Percentiles rank a stretch among this genome's conserved stretches.
Evolutionary conservation across 768 basidiomycete genomes (phyloP).

Genomic region (Fomitopsis serialis): DNA sequence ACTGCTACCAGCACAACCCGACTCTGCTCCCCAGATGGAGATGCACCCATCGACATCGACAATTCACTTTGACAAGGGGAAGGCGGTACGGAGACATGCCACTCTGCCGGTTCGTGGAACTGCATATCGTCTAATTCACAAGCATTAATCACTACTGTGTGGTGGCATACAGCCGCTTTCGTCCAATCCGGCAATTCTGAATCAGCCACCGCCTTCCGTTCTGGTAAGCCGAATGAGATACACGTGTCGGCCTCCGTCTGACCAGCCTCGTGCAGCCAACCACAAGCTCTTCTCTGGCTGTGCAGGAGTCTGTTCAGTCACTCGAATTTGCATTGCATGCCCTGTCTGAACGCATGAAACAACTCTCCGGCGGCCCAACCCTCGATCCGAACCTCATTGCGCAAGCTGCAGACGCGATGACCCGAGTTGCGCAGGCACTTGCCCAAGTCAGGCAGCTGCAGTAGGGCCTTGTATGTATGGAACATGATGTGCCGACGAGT

Average conservation of each 20-base stretch:
- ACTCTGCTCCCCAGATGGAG: not conserved
- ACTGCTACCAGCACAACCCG: not conserved
- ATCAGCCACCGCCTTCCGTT: not conserved
- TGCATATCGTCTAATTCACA: not conserved
- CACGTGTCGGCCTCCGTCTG: not conserved
- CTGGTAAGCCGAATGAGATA: not conserved
- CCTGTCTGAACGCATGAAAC: constrained; percentile 46
- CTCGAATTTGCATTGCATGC: constrained; percentile 48
- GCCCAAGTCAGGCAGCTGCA: constrained; percentile 54
- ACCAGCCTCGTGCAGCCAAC: not conserved
- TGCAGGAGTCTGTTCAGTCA: constrained; percentile 37
- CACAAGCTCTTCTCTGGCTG: constrained; percentile 14
- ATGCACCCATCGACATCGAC: constrained; percentile 6
- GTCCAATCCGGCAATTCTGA: constrained; percentile 1
- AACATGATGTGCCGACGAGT: no score
- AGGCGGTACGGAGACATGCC: not conserved
- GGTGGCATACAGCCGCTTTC: not conserved
- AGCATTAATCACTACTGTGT: not conserved
- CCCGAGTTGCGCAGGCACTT: constrained; percentile 59
- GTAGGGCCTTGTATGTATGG: constrained; percentile 3
- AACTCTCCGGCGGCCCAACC: constrained; percentile 33
- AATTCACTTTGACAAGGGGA: not conserved
- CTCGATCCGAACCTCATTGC: constrained; percentile 48
- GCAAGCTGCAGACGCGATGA: constrained; percentile 62
- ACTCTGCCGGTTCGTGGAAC: not conserved